These are phyloP conservation scores for Vigna reflexopilosa DNA, from an alignment of 306 rosid species.

Conservation along the genomic window DNA sequence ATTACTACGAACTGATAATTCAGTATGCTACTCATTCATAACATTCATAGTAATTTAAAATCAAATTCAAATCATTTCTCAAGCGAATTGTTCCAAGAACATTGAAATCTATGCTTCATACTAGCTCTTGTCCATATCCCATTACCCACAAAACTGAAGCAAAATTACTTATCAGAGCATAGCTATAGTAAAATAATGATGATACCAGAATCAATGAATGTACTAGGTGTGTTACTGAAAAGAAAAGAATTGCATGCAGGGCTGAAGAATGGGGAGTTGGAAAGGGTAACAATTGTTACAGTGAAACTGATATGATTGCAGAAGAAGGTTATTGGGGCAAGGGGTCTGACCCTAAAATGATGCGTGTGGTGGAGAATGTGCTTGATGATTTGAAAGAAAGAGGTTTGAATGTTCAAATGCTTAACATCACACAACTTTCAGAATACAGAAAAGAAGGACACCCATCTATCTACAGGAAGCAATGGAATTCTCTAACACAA, in stretches of 20 bases:
- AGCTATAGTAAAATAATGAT: background rate
- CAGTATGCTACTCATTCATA: too few relatives aligned
- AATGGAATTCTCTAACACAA: constrained; percentile 72
- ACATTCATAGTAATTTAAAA: too few relatives aligned
- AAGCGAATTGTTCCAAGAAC: too few relatives aligned
- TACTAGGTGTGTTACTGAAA: background rate
- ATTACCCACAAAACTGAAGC: background rate
- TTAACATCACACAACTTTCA: constrained; percentile 81
- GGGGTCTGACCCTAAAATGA: constrained; percentile 75
- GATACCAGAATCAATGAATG: background rate
- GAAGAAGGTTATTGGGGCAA: constrained; percentile 69
- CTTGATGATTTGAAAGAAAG: constrained; percentile 64
- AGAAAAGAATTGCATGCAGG: constrained; percentile 57
- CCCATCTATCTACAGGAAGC: constrained; percentile 80
- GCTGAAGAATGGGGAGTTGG: constrained; percentile 84
- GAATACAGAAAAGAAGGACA: constrained; percentile 90
- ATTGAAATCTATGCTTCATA: background rate
- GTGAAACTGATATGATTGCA: constrained; percentile 60
- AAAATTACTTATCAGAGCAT: background rate
- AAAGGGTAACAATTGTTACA: constrained; percentile 65
- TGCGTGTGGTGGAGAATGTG: constrained; percentile 69
- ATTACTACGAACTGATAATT: too few relatives aligned
- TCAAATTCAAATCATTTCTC: too few relatives aligned
- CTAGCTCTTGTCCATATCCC: background rate
- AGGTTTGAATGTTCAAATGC: constrained; percentile 68